Conservation (phyloP, 441 rosid genomes). For the Pelargonium australe region DNA sequence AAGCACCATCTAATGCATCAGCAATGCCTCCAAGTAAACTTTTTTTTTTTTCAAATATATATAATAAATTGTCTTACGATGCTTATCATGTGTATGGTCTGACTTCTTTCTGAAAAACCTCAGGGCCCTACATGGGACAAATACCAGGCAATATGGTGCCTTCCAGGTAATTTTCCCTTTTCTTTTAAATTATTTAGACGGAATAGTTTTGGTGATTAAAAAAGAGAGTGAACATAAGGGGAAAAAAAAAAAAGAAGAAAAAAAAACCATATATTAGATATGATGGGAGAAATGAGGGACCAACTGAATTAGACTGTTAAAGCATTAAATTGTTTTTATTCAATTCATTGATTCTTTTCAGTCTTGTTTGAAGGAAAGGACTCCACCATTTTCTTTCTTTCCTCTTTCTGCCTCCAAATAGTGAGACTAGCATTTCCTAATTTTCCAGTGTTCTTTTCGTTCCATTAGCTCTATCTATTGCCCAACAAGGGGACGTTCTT, state of each 20-base stretch:
- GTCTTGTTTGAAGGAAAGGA: not conserved
- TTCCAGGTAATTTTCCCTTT: slow-evolving; percentile 37
- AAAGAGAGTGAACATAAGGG: not conserved
- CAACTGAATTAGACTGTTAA: too few relatives aligned
- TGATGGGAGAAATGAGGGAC: too few relatives aligned
- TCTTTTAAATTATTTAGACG: slow-evolving; percentile 3
- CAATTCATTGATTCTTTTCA: not conserved
- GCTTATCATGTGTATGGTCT: not conserved
- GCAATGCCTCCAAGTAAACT: slow-evolving; percentile 21
- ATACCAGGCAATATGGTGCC: slow-evolving; percentile 27
- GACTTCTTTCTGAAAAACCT: slow-evolving; percentile 17
- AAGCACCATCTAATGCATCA: slow-evolving; percentile 30
- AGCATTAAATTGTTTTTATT: not conserved
- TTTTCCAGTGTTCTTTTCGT: too few relatives aligned
- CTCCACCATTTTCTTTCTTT: not conserved
- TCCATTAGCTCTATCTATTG: too few relatives aligned
- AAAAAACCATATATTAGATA: too few relatives aligned
- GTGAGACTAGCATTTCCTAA: not conserved
- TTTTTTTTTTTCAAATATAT: slow-evolving; percentile 26
- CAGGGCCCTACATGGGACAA: slow-evolving; percentile 50
- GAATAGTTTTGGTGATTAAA: not conserved
- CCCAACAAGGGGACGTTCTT: too few relatives aligned
- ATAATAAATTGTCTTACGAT: slow-evolving; percentile 1
- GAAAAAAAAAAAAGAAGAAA: too few relatives aligned
- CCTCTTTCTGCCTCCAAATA: not conserved